These are phyloP conservation scores for Plasmodium billcollinsi DNA, from an alignment of 169 alveolate genomes.

Conservation along the genomic window DNA sequence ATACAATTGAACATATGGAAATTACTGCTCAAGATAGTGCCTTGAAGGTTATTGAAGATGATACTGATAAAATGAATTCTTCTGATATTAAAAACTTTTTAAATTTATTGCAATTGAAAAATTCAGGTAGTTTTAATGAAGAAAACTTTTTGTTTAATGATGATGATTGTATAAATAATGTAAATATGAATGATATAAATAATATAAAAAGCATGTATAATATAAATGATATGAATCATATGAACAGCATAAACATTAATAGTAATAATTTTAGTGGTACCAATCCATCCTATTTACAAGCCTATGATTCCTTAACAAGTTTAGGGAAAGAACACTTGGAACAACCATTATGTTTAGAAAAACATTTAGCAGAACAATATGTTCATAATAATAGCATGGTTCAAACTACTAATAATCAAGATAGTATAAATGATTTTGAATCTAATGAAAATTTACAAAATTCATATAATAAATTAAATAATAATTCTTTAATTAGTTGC, in stretches of 20 bases:
- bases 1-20: constrained; percentile 68
- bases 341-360: background rate
- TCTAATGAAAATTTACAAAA: constrained; percentile 25
- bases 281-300: background rate
- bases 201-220: background rate
- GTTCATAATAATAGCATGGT: background rate
- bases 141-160: constrained; percentile 47
- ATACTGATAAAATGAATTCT: constrained; percentile 51
- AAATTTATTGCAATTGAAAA: constrained; percentile 52
- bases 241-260: background rate
- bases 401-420: background rate
- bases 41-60: constrained; percentile 67
- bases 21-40: constrained; percentile 74
- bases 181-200: background rate
- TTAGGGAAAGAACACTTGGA: background rate
- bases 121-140: constrained; percentile 16
- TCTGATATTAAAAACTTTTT: constrained; percentile 60
- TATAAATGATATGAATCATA: background rate
- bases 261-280: background rate
- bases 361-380: background rate
- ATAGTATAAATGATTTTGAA: constrained; percentile 4
- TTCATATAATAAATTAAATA: constrained; percentile 28
- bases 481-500: constrained; percentile 38
- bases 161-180: constrained; percentile 7
- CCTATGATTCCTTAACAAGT: background rate